Conservation (phyloP, 176 grass and related monocot species). For the Saccharum spontaneum region DNA sequence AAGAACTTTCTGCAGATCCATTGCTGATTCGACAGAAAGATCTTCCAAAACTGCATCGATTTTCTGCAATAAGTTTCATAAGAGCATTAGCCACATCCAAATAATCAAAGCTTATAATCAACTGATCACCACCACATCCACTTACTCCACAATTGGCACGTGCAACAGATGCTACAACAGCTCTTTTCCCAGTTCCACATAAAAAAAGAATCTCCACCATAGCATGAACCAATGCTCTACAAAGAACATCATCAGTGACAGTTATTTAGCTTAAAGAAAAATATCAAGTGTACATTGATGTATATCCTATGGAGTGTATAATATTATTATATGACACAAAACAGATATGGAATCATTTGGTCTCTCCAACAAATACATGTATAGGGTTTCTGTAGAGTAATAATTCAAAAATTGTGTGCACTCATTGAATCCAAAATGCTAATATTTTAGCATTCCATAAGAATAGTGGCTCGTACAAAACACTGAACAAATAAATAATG, state of each 20-base stretch:
- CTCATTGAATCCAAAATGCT: constrained; percentile 11
- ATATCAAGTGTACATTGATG: constrained; percentile 27
- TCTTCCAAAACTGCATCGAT: constrained; percentile 67
- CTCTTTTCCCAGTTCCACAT: constrained; percentile 71
- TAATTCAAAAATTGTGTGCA: neutral
- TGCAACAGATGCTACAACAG: constrained; percentile 64
- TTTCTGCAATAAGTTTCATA: constrained; percentile 49
- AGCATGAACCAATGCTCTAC: constrained; percentile 95
- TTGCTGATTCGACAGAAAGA: constrained; percentile 81
- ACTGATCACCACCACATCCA: constrained; percentile 41
- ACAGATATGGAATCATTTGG: constrained; percentile 18
- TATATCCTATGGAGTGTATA: neutral
- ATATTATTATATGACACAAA: neutral
- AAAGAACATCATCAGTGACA: neutral
- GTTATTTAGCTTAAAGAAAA: constrained; percentile 31
- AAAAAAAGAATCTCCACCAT: constrained; percentile 99
- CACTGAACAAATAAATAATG: constrained; percentile 20
- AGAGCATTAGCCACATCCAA: constrained; percentile 40
- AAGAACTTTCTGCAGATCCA: constrained; percentile 87
- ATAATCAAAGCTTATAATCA: constrained; percentile 38
- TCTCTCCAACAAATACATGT: neutral
- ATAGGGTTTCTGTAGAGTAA: neutral
- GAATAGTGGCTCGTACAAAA: neutral
- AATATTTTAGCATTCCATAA: neutral
- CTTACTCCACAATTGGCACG: constrained; percentile 49